A percentile compares a stretch with the other conserved stretches of the same genome.
phyloP scores from a whole-genome alignment of 2,329 filamentous ascomycete genomes.

The Aspergillus sp. region DNA sequence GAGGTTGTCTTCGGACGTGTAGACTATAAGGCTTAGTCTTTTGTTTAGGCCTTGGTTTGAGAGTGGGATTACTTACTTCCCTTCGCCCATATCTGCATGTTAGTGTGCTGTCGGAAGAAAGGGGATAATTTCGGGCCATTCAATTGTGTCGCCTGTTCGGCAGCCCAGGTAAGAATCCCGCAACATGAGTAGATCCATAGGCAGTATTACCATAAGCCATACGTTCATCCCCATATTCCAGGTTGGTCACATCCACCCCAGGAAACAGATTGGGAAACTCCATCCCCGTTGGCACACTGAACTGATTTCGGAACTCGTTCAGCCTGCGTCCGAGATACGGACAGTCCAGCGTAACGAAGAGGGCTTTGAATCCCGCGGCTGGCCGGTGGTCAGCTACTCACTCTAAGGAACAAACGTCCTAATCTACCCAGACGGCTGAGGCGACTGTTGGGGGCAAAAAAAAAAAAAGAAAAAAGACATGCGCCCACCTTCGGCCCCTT shows the following conservation, averaged over 20 bases:
- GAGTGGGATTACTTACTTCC: slow-evolving; percentile 20
- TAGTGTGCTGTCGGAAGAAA: slow-evolving; percentile 20
- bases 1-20: slow-evolving; percentile 4
- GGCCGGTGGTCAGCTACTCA: no score
- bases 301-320: slow-evolving; percentile 18
- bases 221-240: slow-evolving; percentile 10
- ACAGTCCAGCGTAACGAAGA: slow-evolving; percentile 15
- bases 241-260: slow-evolving; percentile 16
- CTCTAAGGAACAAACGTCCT: no score
- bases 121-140: slow-evolving; percentile 5
- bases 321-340: slow-evolving; percentile 13
- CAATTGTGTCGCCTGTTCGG: not conserved
- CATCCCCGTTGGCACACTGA: slow-evolving; percentile 22
- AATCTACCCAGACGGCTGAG: not conserved
- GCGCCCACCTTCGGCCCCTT: not conserved
- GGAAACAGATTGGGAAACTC: slow-evolving; percentile 27
- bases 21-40: not conserved
- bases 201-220: slow-evolving; percentile 5
- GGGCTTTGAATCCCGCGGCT: slow-evolving; percentile 20
- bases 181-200: not conserved
- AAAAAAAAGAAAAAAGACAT: no score
- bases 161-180: not conserved
- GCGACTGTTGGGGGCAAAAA: no score
- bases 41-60: no score
- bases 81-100: slow-evolving; percentile 31